Evolutionary conservation across 139 green algal genomes (phyloP).

Genomic region (Closterium sp.): DNA sequence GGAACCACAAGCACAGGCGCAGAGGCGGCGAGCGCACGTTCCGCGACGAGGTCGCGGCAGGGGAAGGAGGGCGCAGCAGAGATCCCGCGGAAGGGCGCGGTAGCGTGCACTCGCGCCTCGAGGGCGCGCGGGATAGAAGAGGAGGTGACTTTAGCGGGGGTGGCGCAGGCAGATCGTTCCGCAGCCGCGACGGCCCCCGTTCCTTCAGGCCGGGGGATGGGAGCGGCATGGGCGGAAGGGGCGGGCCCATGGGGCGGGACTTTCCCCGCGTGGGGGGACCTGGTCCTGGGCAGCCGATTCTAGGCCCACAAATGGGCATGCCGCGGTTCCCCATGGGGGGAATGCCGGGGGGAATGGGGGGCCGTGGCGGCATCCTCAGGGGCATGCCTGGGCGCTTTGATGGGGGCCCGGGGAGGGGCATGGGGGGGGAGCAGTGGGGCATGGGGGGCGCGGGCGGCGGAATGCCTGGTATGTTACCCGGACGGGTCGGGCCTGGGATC

Average conservation of each 20-base stretch:
- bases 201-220: background rate
- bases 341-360: background rate
- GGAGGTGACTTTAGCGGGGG: background rate
- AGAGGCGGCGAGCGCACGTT: slow-evolving; percentile 5
- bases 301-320: background rate
- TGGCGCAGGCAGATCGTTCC: background rate
- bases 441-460: background rate
- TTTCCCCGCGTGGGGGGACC: background rate
- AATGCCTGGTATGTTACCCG: background rate
- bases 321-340: background rate
- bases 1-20: slow-evolving; percentile 46
- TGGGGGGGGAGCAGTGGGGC: background rate
- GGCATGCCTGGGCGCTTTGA: background rate
- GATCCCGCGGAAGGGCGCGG: background rate
- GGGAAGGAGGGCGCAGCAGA: background rate
- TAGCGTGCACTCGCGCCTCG: background rate
- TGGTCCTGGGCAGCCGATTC: background rate
- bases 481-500: background rate
- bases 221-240: slow-evolving; percentile 1
- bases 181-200: background rate
- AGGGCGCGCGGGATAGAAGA: background rate
- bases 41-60: background rate
- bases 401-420: background rate
- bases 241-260: background rate
- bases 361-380: background rate